These are phyloP conservation scores for Phascolomyces articulosus DNA, from an alignment of 371 early-diverging fungal genomes.

Conservation along the genomic window DNA sequence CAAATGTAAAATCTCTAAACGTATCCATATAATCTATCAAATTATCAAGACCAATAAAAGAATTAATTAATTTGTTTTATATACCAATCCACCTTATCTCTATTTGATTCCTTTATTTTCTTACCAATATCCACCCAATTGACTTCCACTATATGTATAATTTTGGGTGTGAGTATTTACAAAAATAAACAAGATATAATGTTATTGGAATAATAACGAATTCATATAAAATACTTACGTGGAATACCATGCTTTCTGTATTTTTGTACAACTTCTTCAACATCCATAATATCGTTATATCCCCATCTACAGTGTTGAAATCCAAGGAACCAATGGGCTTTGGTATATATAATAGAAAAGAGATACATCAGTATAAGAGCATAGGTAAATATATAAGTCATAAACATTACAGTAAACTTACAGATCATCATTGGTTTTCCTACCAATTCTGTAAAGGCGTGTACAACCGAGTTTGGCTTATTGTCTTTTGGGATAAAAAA, in stretches of 20 bases:
- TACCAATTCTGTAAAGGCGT: conserved; percentile 71
- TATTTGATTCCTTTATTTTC: too few relatives aligned
- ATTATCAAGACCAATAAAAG: too few relatives aligned
- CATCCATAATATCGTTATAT: conserved; percentile 60
- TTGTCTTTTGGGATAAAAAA: conserved; percentile 59
- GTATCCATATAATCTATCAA: conserved; percentile 58
- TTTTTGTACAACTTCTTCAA: conserved; percentile 49
- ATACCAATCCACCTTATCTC: too few relatives aligned
- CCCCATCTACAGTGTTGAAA: conserved; percentile 78
- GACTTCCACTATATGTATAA: conserved; percentile 42
- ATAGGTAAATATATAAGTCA: too few relatives aligned
- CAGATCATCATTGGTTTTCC: conserved; percentile 55
- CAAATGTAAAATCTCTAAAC: conserved; percentile 54
- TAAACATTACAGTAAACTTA: conserved; percentile 27
- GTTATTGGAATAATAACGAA: too few relatives aligned
- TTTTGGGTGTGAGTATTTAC: too few relatives aligned
- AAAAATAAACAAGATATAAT: too few relatives aligned
- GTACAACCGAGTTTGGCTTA: conserved; percentile 58
- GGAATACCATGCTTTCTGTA: conserved; percentile 61
- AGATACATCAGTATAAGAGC: conserved; percentile 54
- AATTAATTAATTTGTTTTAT: too few relatives aligned
- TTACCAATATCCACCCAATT: conserved; percentile 75
- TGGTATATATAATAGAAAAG: background rate
- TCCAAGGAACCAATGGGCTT: conserved; percentile 52
- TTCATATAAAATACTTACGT: too few relatives aligned